Conservation (phyloP, 768 basidiomycete species). For the Kondoa malvinella region DNA sequence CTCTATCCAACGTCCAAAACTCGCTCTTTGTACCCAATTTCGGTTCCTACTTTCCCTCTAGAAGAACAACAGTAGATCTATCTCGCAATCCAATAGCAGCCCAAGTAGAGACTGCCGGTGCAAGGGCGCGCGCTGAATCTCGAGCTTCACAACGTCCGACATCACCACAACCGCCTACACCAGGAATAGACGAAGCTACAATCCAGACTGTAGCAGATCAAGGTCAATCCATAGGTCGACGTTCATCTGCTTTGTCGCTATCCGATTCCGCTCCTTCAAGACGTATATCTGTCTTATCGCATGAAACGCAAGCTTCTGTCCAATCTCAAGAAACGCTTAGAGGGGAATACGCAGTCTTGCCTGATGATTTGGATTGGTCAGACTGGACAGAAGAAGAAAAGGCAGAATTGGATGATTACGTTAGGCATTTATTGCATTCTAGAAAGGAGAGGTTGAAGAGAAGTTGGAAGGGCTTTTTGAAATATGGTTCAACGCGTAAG, state of each 20-base stretch:
- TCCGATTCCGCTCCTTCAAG: too few species aligned
- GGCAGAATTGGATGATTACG: slow-evolving; percentile 21
- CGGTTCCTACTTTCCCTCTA: not conserved
- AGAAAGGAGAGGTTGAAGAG: slow-evolving; percentile 13
- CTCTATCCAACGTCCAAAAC: slow-evolving; percentile 15
- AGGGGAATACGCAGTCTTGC: slow-evolving; percentile 16
- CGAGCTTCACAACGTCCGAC: not conserved
- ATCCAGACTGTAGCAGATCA: not conserved
- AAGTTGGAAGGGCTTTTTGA: slow-evolving; percentile 11
- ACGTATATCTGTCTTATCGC: too few species aligned
- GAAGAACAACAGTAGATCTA: not conserved
- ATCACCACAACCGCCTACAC: not conserved
- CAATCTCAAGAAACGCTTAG: not conserved
- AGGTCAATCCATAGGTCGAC: not conserved
- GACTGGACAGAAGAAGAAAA: slow-evolving; percentile 20
- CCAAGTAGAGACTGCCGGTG: not conserved
- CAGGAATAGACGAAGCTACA: not conserved
- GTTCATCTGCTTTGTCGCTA: not conserved
- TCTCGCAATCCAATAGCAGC: not conserved
- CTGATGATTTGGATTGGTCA: slow-evolving; percentile 16
- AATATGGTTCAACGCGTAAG: slow-evolving; percentile 18
- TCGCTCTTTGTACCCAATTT: slow-evolving; percentile 17
- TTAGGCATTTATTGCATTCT: slow-evolving; percentile 17
- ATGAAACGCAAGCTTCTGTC: not conserved
- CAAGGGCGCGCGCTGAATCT: not conserved